Evolutionary conservation across 1,284 basidiomycete species (phyloP), one percentile per base, ranked within the genome.

Genomic region (Vanrija sp.): DNA sequence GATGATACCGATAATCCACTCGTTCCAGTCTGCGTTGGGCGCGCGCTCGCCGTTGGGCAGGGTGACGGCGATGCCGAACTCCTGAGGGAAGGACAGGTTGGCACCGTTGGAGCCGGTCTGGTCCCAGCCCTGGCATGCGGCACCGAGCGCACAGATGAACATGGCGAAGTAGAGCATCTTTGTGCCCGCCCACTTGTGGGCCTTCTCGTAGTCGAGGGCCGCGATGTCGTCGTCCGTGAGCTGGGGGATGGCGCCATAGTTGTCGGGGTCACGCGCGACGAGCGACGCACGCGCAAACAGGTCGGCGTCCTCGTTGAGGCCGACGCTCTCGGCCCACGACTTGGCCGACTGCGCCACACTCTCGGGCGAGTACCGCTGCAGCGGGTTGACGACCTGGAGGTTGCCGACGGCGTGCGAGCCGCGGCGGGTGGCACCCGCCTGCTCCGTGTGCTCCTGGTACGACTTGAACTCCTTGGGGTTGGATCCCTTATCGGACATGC

Each of bases 161-260:
- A 69, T 58, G 34, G 34, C 34, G 14, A 34, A 34, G 54, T 61
- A 67, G 59, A 74, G 58, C 53, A 57, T 60, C 45, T 65, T 67
- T 0, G 86, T 84, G 54, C 87, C 85, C 48, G 76, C 75, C 85
- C 83, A 88, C 62, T 77, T 81, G 71, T 90, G 82, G 1, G 83
- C 83, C 25, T 80, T 72, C 69, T 91, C 88, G 52, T 73, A 65
- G 0, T 65, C 58, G 23, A 82, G 63, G 6, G 70, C 68, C 0
- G 67, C 72, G 62, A 80, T 83, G 54, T 91, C 89, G 3, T 83
- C 83, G 8, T 83, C 81, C 16, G 72, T 73, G 38, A 92, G 82
- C 44, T 83, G 72, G 18, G 80, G 64, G 25, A 87, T 65, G 2
- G 57, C 65, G 7, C 25, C 34, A 65, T 85, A 86, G 14, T 82